These are phyloP conservation scores for Boletellus dicymbophilus DNA, from an alignment of 1,284 basidiomycete genomes.

Conservation along the genomic window DNA sequence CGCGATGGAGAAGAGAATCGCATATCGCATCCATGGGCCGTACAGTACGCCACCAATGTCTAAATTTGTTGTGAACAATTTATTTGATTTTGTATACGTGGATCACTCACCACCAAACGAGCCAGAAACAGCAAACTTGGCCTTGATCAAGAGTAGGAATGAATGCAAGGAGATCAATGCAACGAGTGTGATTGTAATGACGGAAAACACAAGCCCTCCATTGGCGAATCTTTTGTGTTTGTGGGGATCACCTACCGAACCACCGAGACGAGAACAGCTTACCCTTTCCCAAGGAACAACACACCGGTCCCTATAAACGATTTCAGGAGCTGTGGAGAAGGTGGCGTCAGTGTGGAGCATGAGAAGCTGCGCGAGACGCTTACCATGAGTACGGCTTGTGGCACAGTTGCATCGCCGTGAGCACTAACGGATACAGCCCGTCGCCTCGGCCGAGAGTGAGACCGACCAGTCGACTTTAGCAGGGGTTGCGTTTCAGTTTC, in stretches of 20 bases:
- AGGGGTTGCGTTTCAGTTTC: constrained; percentile 48
- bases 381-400: constrained; percentile 91
- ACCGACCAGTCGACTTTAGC: constrained; percentile 28
- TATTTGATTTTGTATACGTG: neutral
- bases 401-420: constrained; percentile 83
- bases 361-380: constrained; percentile 22
- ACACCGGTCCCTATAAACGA: constrained; percentile 97
- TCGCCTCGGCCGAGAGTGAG: constrained; percentile 55
- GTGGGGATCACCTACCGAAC: constrained; percentile 6
- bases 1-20: constrained; percentile 87
- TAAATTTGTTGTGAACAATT: constrained; percentile 29
- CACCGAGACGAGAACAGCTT: constrained; percentile 9
- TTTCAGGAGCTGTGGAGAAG: constrained; percentile 71
- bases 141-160: constrained; percentile 90
- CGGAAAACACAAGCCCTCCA: constrained; percentile 92
- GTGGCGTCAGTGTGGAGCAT: constrained; percentile 7
- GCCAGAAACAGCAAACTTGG: constrained; percentile 88
- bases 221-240: constrained; percentile 80
- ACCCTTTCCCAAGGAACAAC: constrained; percentile 94
- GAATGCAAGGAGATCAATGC: constrained; percentile 91
- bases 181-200: constrained; percentile 77
- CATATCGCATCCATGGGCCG: constrained; percentile 89
- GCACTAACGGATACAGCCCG: constrained; percentile 56
- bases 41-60: constrained; percentile 96
- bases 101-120: constrained; percentile 81